phyloP scores from a whole-genome alignment of 257 asterid species.

The Solanum clarkiae region DNA sequence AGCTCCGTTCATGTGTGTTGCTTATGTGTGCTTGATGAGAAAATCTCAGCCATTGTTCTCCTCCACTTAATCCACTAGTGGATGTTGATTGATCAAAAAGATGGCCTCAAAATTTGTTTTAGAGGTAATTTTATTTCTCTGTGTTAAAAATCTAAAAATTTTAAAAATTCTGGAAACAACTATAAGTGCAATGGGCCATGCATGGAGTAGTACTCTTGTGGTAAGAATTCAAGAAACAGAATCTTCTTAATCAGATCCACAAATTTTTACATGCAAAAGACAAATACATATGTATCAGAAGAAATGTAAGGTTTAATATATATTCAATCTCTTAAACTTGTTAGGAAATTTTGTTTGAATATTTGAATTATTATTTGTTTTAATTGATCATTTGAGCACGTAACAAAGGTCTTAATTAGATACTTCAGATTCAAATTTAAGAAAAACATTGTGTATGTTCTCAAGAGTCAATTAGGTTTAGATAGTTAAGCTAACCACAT shows the following conservation, averaged over 20 bases:
- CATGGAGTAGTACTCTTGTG: neutral
- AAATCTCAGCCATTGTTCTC: conserved; percentile 2
- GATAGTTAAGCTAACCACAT: neutral
- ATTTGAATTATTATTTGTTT: neutral
- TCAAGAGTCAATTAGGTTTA: neutral
- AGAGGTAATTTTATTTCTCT: neutral
- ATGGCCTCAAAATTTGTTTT: neutral
- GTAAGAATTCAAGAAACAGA: neutral
- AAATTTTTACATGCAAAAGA: neutral
- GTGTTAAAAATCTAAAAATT: too few relatives aligned
- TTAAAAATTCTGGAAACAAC: neutral
- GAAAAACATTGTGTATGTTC: fast-evolving
- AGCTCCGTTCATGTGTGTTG: too few relatives aligned
- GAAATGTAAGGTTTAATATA: neutral
- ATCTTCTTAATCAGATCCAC: conserved; percentile 1
- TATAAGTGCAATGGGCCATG: neutral
- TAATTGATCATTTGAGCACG: neutral
- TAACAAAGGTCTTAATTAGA: neutral
- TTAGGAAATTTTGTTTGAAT: neutral
- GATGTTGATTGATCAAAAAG: neutral
- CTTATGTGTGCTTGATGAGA: neutral
- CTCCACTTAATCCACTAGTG: conserved; percentile 16
- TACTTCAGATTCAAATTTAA: neutral
- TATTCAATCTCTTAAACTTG: neutral
- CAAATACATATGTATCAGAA: neutral